A percentile compares a stretch with the other conserved stretches of the same genome.
These are phyloP conservation scores for Balansia obtecta DNA, from an alignment of 2,329 filamentous ascomycete genomes.

Conservation along the genomic window DNA sequence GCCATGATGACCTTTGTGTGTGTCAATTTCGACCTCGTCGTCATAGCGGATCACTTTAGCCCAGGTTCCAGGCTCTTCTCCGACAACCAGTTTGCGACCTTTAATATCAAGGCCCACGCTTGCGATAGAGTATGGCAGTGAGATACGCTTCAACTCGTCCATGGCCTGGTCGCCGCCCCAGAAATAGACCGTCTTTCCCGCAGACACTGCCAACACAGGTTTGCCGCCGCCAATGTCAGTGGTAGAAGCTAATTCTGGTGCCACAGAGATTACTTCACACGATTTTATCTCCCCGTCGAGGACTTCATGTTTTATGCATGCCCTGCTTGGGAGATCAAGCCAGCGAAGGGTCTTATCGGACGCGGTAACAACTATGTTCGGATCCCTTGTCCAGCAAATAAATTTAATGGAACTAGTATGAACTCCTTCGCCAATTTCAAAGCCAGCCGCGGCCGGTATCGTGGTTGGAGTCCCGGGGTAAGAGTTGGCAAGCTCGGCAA, in stretches of 20 bases:
- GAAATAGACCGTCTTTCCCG: slow-evolving; percentile 90
- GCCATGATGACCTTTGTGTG: slow-evolving; percentile 93
- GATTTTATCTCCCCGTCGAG: slow-evolving; percentile 82
- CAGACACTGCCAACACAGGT: slow-evolving; percentile 74
- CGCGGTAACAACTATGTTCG: slow-evolving; percentile 81
- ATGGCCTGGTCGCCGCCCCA: slow-evolving; percentile 67
- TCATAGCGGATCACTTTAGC: slow-evolving; percentile 90
- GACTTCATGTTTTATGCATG: slow-evolving; percentile 61
- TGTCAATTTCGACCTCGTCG: slow-evolving; percentile 70
- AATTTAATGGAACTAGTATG: slow-evolving; percentile 89
- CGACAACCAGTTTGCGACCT: slow-evolving; percentile 74
- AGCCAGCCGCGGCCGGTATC: slow-evolving; percentile 50
- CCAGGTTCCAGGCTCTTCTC: slow-evolving; percentile 88
- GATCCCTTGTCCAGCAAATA: slow-evolving; percentile 85
- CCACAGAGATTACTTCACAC: slow-evolving; percentile 72
- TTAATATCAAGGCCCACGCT: slow-evolving; percentile 80
- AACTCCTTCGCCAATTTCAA: slow-evolving; percentile 76
- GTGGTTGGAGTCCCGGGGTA: slow-evolving; percentile 28
- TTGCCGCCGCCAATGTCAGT: slow-evolving; percentile 54
- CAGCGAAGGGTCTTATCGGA: slow-evolving; percentile 87
- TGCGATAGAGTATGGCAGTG: slow-evolving; percentile 73
- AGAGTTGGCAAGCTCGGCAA: slow-evolving; percentile 45
- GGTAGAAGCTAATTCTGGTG: slow-evolving; percentile 43
- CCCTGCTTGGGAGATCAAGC: slow-evolving; percentile 75
- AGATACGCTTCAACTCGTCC: slow-evolving; percentile 63